Evolutionary conservation across 352 stramenopile genomes (phyloP).

Genomic region (Phytophthora cactorum): DNA sequence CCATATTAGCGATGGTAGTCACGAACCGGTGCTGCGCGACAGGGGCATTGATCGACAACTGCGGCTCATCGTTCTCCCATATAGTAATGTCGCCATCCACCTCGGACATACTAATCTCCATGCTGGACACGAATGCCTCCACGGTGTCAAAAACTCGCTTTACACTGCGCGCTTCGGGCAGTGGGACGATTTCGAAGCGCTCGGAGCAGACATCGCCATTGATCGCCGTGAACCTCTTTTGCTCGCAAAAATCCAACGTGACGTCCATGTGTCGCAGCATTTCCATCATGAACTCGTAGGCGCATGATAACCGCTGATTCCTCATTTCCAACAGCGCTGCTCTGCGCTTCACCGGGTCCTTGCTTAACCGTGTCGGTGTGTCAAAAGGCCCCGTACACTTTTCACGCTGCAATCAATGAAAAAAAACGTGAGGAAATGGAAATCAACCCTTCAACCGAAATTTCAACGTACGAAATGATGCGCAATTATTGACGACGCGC

Average conservation of each 20-base stretch:
- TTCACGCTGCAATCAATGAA: constrained; percentile 18
- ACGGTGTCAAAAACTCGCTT: constrained; percentile 46
- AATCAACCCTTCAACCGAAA: not conserved
- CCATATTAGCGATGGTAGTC: constrained; percentile 23
- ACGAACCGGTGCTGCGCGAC: constrained; percentile 41
- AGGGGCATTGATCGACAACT: constrained; percentile 10
- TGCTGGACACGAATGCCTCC: constrained; percentile 39
- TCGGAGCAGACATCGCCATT: constrained; percentile 48
- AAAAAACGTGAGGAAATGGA: not conserved
- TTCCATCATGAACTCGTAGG: constrained; percentile 46
- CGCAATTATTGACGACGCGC: constrained; percentile 27
- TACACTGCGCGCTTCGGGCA: constrained; percentile 26
- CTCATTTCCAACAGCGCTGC: constrained; percentile 34
- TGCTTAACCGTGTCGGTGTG: constrained; percentile 26
- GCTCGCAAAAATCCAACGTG: constrained; percentile 42
- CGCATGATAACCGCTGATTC: constrained; percentile 39
- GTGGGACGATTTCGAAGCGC: constrained; percentile 46
- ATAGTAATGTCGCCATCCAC: constrained; percentile 46
- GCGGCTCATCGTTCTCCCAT: constrained; percentile 42
- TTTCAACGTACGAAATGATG: constrained; percentile 32
- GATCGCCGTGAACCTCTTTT: constrained; percentile 43
- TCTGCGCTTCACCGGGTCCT: constrained; percentile 22
- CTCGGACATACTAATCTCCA: constrained; percentile 52
- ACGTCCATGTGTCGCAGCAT: constrained; percentile 40
- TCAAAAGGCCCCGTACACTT: constrained; percentile 35